Evolutionary conservation across 495 filamentous ascomycete species (phyloP), one percentile per base, ranked within the genome.

Genomic region (Aspergillus sclerotioniger): DNA sequence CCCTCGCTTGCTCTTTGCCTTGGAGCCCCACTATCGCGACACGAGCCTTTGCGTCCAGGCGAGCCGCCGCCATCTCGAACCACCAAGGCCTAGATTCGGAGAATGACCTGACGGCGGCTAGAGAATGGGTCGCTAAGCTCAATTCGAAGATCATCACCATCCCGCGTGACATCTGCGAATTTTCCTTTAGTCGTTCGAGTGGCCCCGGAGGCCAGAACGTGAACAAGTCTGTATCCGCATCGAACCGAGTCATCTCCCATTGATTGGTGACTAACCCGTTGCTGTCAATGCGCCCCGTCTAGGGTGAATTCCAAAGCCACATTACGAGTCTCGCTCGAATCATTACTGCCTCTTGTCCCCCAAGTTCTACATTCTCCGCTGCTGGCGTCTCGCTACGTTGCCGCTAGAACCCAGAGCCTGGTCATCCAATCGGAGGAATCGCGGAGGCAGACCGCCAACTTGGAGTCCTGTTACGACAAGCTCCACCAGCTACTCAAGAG

Each of bases 271-370:
- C 53, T 59, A 59, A 62, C 33, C 37, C 51, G 56, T 54, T 31
- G 57, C 17, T 33, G 20, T 56, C 28, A 31, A 16, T 32, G 15
- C 28, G 13, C 45, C 17, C 31, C 20, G 55, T 31, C 55, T 62
- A 98, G 94, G 72, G 90, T 95, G 25, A 94, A 92, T 69, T 90
- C 90, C 15, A 98, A 98, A 73, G 94, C 92, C 10, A 96, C 90
- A 15, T 68, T 91, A 69, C 89, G 74, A 67, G 76, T 82, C 73
- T 73, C 85, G 31, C 66, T 89, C 16, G 61, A 76, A 21, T 69
- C 83, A 29, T 74, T 96, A 29, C 62, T 86, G 10, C 74, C 75
- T 9, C 68, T 83, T 28, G 69, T 98, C 1, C 94, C 95, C 6
- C 82, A 75, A 37, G 65, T 89, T 5, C 70, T 98, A 7, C 86